Evolutionary conservation across 768 basidiomycete species (phyloP).

Genomic region (Chlorophyllum brunneum): DNA sequence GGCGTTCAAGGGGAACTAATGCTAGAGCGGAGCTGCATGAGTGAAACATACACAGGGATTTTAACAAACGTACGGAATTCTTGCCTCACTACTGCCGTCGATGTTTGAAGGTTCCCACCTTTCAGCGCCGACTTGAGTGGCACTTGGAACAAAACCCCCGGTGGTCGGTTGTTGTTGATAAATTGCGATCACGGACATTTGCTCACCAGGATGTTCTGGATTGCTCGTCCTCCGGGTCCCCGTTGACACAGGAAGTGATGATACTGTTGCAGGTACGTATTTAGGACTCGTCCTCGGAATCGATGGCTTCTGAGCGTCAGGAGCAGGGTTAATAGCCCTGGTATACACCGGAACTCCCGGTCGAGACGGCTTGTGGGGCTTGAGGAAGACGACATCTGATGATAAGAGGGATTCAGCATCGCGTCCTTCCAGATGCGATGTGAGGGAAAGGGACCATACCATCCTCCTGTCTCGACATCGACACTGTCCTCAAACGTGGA

Average conservation of each 20-base stretch:
- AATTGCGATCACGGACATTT: background rate
- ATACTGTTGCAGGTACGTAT: background rate
- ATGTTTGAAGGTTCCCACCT: background rate
- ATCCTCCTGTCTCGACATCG: constrained; percentile 12
- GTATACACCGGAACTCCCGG: background rate
- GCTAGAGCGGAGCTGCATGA: background rate
- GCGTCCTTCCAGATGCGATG: background rate
- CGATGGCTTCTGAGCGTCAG: constrained; percentile 1
- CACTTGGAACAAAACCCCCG: background rate
- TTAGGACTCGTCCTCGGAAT: background rate
- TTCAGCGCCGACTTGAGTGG: constrained; percentile 13
- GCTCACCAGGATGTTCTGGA: constrained; percentile 5
- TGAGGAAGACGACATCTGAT: constrained; percentile 4
- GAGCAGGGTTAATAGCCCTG: background rate
- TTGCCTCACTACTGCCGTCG: constrained; percentile 1
- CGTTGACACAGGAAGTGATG: background rate
- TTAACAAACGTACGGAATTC: constrained; percentile 9
- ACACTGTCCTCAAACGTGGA: constrained; percentile 5
- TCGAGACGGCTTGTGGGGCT: constrained; percentile 2
- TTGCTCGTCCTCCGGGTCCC: background rate
- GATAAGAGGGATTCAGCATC: background rate
- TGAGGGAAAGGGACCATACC: background rate
- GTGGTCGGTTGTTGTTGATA: background rate
- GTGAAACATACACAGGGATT: background rate
- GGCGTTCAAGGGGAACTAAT: constrained; percentile 4